A percentile compares a stretch with the other conserved stretches of the same genome.
Evolutionary conservation across 1,139 yeast species (phyloP).

Genomic region (Suhomyces bolitotheri): DNA sequence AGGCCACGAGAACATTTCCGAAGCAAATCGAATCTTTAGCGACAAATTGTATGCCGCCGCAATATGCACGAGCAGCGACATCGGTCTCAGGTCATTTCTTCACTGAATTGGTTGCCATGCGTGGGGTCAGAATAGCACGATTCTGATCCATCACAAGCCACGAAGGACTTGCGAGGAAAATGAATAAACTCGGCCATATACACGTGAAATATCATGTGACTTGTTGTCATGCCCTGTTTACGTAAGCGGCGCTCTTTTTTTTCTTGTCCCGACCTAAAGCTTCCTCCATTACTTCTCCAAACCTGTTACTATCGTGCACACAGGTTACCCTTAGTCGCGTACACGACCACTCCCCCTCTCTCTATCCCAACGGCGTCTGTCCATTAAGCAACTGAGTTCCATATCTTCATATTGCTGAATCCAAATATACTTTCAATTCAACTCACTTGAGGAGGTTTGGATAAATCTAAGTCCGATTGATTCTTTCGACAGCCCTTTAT

Average conservation of each 20-base stretch:
- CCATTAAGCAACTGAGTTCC: slow-evolving; percentile 6
- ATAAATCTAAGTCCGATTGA: too few relatives aligned
- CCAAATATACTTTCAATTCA: neutral
- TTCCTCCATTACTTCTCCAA: slow-evolving; percentile 2
- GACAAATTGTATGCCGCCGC: neutral
- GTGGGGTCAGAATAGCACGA: too few relatives aligned
- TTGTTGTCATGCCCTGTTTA: too few relatives aligned
- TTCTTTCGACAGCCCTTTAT: too few relatives aligned
- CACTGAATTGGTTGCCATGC: too few relatives aligned
- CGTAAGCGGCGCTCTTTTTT: slow-evolving; percentile 1
- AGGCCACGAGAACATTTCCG: slow-evolving; percentile 13
- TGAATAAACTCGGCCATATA: too few relatives aligned
- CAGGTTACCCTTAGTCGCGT: slow-evolving; percentile 3
- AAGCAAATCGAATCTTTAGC: slow-evolving; percentile 4
- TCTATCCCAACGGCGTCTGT: slow-evolving; percentile 10
- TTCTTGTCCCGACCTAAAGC: neutral
- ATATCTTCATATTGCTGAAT: slow-evolving; percentile 1
- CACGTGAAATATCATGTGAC: slow-evolving; percentile 4
- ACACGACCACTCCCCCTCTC: slow-evolving; percentile 14
- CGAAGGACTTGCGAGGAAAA: too few relatives aligned
- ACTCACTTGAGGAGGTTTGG: neutral
- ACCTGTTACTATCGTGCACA: neutral
- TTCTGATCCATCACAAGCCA: too few relatives aligned
- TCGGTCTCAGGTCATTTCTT: too few relatives aligned
- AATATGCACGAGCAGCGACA: neutral